Evolutionary conservation across 2,329 filamentous ascomycete species (phyloP).

Genomic region (Cladophialophora immunda): DNA sequence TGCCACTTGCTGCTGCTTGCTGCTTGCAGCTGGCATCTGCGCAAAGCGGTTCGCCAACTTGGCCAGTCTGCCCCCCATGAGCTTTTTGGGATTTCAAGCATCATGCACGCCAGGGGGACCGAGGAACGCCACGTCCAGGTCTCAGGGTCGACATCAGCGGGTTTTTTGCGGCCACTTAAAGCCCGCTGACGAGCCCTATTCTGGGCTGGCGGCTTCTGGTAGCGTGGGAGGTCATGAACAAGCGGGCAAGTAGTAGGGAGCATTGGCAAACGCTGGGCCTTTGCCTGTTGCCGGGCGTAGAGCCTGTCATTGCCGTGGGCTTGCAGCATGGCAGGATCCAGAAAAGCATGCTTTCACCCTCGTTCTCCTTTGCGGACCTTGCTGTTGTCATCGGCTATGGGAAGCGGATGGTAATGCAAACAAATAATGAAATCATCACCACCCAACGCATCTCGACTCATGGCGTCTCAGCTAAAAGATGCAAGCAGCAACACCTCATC

Average conservation of each 20-base stretch:
- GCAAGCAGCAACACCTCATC: neutral
- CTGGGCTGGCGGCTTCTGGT: constrained; percentile 7
- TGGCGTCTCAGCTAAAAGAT: neutral
- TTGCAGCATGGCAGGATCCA: constrained; percentile 11
- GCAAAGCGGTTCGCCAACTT: constrained; percentile 12
- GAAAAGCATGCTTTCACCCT: neutral
- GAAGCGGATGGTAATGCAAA: constrained; percentile 17
- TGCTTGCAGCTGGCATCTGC: neutral
- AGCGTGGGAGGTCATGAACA: constrained; percentile 21
- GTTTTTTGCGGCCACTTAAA: constrained; percentile 10
- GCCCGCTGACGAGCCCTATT: neutral
- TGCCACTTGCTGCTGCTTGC: constrained; percentile 3
- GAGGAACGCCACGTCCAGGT: constrained; percentile 13
- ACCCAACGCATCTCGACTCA: neutral
- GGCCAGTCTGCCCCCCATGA: neutral
- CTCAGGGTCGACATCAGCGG: constrained; percentile 22
- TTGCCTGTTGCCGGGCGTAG: constrained; percentile 2
- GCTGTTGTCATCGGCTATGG: constrained; percentile 13
- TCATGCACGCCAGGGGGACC: constrained; percentile 14
- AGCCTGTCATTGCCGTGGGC: constrained; percentile 10
- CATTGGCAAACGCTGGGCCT: too few relatives aligned
- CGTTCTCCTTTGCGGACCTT: neutral
- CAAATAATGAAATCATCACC: constrained; percentile 21
- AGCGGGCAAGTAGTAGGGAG: constrained; percentile 4
- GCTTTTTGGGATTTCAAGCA: constrained; percentile 11